phyloP scores from a whole-genome alignment of 2,329 filamentous ascomycete genomes.

The Trichoderma atroviride region DNA sequence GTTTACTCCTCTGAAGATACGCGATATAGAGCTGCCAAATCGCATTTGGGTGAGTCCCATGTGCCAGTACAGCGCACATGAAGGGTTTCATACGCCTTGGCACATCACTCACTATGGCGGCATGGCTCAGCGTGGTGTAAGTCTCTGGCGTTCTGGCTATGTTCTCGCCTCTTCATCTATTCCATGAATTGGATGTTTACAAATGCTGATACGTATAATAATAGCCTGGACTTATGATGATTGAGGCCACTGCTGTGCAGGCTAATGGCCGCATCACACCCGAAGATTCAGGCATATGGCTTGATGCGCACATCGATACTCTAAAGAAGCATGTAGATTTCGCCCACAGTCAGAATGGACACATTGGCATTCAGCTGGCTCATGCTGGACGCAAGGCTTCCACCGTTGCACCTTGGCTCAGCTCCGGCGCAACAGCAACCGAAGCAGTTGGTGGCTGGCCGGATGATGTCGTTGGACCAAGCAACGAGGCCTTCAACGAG shows the following conservation, averaged over 20 bases:
- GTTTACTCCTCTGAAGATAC: constrained; percentile 51
- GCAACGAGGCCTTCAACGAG: constrained; percentile 56
- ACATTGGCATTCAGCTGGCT: constrained; percentile 72
- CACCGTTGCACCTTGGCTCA: constrained; percentile 65
- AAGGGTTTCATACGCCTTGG: constrained; percentile 67
- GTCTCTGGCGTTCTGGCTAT: background rate
- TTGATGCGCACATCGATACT: constrained; percentile 67
- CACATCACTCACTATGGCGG: constrained; percentile 74
- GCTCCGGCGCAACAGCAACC: constrained; percentile 47
- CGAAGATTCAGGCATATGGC: constrained; percentile 69
- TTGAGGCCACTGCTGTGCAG: constrained; percentile 69
- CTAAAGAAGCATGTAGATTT: constrained; percentile 65
- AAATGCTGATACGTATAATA: background rate
- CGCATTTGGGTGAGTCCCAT: constrained; percentile 49
- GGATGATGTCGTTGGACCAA: constrained; percentile 50
- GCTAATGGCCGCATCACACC: constrained; percentile 73
- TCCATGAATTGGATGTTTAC: background rate
- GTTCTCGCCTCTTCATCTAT: background rate
- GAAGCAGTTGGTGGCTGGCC: constrained; percentile 54
- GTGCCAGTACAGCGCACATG: constrained; percentile 48
- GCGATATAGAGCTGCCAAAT: constrained; percentile 48
- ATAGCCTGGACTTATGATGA: constrained; percentile 59
- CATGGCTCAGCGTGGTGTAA: constrained; percentile 64
- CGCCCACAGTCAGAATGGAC: constrained; percentile 57
- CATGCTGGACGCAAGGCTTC: constrained; percentile 72